Conservation (phyloP, 1,139 yeast species). For the Protomyces pachydermus region DNA sequence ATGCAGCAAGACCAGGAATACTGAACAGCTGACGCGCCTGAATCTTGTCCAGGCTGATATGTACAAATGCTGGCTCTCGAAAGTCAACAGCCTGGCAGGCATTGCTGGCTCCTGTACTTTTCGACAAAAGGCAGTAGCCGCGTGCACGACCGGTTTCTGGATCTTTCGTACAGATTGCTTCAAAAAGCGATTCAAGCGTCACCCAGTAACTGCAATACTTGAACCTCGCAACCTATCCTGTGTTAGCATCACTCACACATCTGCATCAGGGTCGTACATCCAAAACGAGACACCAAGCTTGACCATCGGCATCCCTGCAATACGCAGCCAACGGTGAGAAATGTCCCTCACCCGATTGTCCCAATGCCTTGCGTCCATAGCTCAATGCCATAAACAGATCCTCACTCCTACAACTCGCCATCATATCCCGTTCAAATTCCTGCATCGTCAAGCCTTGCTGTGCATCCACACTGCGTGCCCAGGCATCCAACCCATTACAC, state of each 20-base stretch:
- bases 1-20: background rate
- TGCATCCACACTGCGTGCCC: background rate
- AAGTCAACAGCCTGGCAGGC: background rate
- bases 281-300: slow-evolving; percentile 1
- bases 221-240: slow-evolving; percentile 8
- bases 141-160: slow-evolving; percentile 2
- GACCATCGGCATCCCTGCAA: background rate
- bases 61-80: background rate
- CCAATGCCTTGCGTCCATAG: slow-evolving; percentile 7
- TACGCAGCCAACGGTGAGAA: slow-evolving; percentile 19
- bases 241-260: background rate
- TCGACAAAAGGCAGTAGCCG: slow-evolving; percentile 9
- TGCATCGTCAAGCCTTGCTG: background rate
- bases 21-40: background rate
- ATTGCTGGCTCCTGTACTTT: background rate
- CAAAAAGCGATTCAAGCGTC: background rate
- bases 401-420: background rate
- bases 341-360: slow-evolving; percentile 22
- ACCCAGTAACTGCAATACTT: slow-evolving; percentile 25
- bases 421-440: slow-evolving; percentile 2
- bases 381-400: slow-evolving; percentile 12
- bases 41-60: background rate
- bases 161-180: slow-evolving; percentile 11
- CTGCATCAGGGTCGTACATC: background rate
- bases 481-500: slow-evolving; percentile 9